Percentiles rank a stretch among this genome's conserved stretches.
These are phyloP conservation scores for Eimeria mitis DNA, from an alignment of 169 alveolate species.

Conservation along the genomic window DNA sequence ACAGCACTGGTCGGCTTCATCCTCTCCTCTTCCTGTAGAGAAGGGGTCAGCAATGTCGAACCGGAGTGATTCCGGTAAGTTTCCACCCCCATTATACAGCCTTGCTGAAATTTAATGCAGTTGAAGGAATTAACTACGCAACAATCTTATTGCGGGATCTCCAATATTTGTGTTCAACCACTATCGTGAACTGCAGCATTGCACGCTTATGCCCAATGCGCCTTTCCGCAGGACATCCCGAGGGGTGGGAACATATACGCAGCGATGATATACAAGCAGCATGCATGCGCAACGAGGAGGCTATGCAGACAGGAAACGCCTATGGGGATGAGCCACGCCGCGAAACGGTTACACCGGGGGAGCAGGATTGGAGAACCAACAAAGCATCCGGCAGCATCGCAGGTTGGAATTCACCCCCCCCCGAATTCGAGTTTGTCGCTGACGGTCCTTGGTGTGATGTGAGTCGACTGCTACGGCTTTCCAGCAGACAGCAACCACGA, in stretches of 20 bases:
- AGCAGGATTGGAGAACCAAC: conserved; percentile 13
- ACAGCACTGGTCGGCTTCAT: background rate
- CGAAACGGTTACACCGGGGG: background rate
- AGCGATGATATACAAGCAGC: conserved; percentile 24
- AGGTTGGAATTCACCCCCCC: conserved; percentile 54
- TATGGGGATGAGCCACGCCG: background rate
- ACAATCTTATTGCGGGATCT: no score
- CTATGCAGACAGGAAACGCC: background rate
- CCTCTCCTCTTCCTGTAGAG: background rate
- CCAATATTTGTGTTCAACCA: background rate
- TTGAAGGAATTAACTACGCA: no score
- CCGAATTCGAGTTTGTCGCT: conserved; percentile 54
- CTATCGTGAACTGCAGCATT: no score
- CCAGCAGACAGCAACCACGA: background rate
- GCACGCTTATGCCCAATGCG: background rate
- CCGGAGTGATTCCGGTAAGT: conserved; percentile 15
- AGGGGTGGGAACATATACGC: conserved; percentile 69
- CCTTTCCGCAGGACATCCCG: conserved; percentile 24
- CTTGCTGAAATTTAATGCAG: no score
- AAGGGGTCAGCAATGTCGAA: background rate
- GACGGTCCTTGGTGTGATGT: conserved; percentile 31
- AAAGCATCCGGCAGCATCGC: conserved; percentile 15
- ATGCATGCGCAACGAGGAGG: background rate
- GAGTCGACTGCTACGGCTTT: conserved; percentile 33
- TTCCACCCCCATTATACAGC: background rate